These are phyloP conservation scores for Acarospora socialis DNA, from an alignment of 2,329 filamentous ascomycete genomes.

Conservation along the genomic window DNA sequence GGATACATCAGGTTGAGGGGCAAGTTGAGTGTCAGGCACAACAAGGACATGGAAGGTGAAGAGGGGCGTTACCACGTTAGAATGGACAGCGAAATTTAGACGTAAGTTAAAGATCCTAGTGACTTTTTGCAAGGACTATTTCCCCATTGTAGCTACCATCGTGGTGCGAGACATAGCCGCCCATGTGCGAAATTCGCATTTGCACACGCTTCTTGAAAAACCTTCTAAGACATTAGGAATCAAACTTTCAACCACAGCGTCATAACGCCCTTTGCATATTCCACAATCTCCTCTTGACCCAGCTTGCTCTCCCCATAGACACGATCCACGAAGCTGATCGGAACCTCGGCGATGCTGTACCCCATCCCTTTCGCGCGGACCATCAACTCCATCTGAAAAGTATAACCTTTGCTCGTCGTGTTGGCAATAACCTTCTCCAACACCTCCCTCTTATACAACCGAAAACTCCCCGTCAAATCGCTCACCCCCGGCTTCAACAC, in stretches of 20 bases:
- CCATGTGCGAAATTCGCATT: background rate
- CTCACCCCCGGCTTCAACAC: constrained; percentile 85
- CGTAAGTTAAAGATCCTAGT: too few species aligned
- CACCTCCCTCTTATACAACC: constrained; percentile 83
- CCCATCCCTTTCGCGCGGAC: constrained; percentile 94
- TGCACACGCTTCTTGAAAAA: background rate
- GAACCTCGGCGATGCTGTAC: constrained; percentile 83
- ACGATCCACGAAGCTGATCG: constrained; percentile 90
- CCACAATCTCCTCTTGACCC: constrained; percentile 86
- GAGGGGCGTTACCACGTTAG: too few species aligned
- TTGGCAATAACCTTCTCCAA: constrained; percentile 78
- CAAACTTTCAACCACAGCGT: constrained; percentile 65
- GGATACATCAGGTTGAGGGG: background rate
- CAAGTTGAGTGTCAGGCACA: too few species aligned
- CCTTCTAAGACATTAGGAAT: constrained; percentile 8
- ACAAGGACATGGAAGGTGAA: too few species aligned
- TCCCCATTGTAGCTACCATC: background rate
- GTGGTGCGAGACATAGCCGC: background rate
- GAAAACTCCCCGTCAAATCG: constrained; percentile 87
- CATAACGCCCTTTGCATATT: constrained; percentile 81
- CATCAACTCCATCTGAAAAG: constrained; percentile 99
- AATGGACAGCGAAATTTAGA: too few species aligned
- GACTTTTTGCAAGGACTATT: background rate
- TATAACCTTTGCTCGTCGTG: constrained; percentile 93
- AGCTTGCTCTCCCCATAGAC: constrained; percentile 93